phyloP scores from a whole-genome alignment of 2,329 filamentous ascomycete species.

The Aspergillus luchuensis region DNA sequence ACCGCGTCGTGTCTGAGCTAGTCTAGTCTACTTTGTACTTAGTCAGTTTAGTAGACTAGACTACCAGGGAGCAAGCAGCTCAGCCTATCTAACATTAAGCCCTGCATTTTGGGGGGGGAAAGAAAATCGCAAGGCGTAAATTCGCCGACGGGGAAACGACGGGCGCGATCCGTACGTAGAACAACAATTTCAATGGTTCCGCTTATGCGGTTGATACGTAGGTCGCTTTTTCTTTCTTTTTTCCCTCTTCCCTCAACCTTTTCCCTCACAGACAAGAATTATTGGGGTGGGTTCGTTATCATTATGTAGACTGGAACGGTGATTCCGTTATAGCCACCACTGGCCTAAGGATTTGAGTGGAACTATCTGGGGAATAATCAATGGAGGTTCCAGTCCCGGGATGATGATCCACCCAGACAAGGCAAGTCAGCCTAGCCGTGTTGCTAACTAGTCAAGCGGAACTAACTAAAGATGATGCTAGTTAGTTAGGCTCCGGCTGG shows the following conservation, averaged over 20 bases:
- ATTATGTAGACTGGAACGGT: background rate
- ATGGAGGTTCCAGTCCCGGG: conserved; percentile 5
- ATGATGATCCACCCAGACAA: conserved; percentile 17
- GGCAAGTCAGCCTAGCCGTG: background rate
- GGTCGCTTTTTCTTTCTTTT: background rate
- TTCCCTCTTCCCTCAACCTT: no score
- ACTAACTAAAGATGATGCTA: background rate
- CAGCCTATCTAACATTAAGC: background rate
- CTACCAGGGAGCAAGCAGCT: background rate
- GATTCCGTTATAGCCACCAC: no score
- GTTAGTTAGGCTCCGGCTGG: background rate
- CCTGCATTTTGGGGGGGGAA: background rate
- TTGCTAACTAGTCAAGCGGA: no score
- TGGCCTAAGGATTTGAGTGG: background rate
- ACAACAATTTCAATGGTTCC: background rate
- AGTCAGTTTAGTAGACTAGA: no score
- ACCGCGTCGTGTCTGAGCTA: conserved; percentile 1
- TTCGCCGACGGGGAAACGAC: conserved; percentile 1
- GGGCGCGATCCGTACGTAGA: background rate
- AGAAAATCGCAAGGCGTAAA: background rate
- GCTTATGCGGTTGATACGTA: background rate
- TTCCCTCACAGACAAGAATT: no score
- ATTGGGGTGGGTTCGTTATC: no score
- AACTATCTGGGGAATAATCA: conserved; percentile 10
- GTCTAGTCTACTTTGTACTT: background rate